Evolutionary conservation across 1,139 yeast genomes (phyloP).

Genomic region (Debaryomyces singareniensis): DNA sequence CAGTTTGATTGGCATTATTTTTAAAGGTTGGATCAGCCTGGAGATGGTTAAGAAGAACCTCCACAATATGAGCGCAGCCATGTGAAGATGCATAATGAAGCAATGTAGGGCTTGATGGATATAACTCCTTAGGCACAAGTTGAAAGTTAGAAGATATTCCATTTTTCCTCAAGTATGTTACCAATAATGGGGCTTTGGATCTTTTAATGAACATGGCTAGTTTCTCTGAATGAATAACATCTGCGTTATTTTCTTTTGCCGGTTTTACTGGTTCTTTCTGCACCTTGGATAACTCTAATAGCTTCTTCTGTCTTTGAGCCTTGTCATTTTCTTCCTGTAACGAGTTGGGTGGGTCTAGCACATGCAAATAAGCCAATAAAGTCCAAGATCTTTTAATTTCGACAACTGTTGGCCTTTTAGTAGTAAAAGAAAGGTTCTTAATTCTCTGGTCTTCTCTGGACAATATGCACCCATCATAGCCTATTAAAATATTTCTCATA

Average conservation of each 20-base stretch:
- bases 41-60: slow-evolving; percentile 53
- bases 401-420: slow-evolving; percentile 76
- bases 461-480: slow-evolving; percentile 53
- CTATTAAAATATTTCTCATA: slow-evolving; percentile 60
- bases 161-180: slow-evolving; percentile 56
- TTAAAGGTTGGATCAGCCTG: slow-evolving; percentile 63
- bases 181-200: slow-evolving; percentile 72
- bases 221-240: slow-evolving; percentile 52
- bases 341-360: slow-evolving; percentile 51
- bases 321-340: slow-evolving; percentile 22
- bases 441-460: slow-evolving; percentile 50
- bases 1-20: slow-evolving; percentile 54
- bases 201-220: slow-evolving; percentile 55
- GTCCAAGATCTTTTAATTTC: slow-evolving; percentile 86
- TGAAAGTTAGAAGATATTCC: slow-evolving; percentile 43
- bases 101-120: slow-evolving; percentile 59
- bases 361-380: slow-evolving; percentile 56
- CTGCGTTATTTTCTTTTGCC: slow-evolving; percentile 17
- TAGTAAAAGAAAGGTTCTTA: slow-evolving; percentile 76
- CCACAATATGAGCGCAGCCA: slow-evolving; percentile 63
- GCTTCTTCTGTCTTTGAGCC: slow-evolving; percentile 18
- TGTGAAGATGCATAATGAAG: slow-evolving; percentile 74
- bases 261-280: slow-evolving; percentile 17
- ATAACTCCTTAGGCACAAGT: slow-evolving; percentile 51
- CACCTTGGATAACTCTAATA: slow-evolving; percentile 9